A percentile compares a stretch with the other conserved stretches of the same genome.
These are phyloP conservation scores for Leccinellum luteum DNA, from an alignment of 768 basidiomycete species.

Conservation along the genomic window DNA sequence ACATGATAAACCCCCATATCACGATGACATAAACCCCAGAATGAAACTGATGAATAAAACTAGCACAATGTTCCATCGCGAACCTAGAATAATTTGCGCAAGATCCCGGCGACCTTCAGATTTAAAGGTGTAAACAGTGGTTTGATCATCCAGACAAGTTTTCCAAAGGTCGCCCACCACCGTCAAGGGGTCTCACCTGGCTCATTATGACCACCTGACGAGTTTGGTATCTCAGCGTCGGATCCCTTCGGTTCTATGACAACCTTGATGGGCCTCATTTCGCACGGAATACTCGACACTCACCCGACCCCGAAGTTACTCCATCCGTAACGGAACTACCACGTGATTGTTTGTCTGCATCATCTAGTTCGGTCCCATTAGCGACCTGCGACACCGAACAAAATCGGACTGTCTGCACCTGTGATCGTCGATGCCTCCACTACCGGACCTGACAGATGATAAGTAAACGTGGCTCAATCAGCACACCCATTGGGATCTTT, in stretches of 20 bases:
- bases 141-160: slow-evolving; percentile 40
- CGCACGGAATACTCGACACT: slow-evolving; percentile 3
- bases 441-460: slow-evolving; percentile 23
- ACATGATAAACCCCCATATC: slow-evolving; percentile 17
- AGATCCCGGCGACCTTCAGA: slow-evolving; percentile 49
- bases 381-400: slow-evolving; percentile 3
- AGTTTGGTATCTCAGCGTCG: slow-evolving; percentile 1
- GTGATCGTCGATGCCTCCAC: slow-evolving; percentile 13
- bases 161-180: slow-evolving; percentile 49
- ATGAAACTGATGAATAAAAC: slow-evolving; percentile 24
- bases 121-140: slow-evolving; percentile 40
- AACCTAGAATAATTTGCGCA: slow-evolving; percentile 40
- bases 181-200: slow-evolving; percentile 38
- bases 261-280: slow-evolving; percentile 6
- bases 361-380: slow-evolving; percentile 14
- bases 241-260: slow-evolving; percentile 15
- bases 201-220: slow-evolving; percentile 14
- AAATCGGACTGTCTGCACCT: slow-evolving; percentile 16
- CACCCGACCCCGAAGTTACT: slow-evolving; percentile 11
- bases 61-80: slow-evolving; percentile 17
- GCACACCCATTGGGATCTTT: not conserved
- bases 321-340: not conserved
- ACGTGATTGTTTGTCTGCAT: slow-evolving; percentile 4
- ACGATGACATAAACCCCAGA: slow-evolving; percentile 24
- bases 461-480: not conserved